These are phyloP conservation scores for Tylopilus cervinicoccineus DNA, from an alignment of 768 basidiomycete genomes.

Conservation along the genomic window DNA sequence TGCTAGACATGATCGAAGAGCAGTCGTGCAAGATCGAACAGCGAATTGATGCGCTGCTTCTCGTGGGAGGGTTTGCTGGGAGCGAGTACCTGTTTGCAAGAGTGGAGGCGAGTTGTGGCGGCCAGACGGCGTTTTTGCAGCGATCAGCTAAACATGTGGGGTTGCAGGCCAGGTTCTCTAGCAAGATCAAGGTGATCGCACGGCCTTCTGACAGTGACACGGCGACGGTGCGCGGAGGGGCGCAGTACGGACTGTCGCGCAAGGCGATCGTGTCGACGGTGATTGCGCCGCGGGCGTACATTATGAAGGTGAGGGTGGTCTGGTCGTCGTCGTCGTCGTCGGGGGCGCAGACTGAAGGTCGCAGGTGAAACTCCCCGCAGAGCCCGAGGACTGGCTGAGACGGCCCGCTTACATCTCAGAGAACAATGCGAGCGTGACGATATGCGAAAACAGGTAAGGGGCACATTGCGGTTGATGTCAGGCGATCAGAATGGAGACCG, in stretches of 20 bases:
- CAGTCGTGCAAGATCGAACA: constrained; percentile 67
- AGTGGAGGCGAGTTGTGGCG: constrained; percentile 54
- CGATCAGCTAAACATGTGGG: constrained; percentile 12
- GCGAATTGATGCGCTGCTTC: constrained; percentile 75
- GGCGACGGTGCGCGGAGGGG: constrained; percentile 85
- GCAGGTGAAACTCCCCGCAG: constrained; percentile 85
- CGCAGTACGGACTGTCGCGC: constrained; percentile 78
- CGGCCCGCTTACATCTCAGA: constrained; percentile 81
- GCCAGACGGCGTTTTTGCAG: neutral
- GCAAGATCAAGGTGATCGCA: constrained; percentile 68
- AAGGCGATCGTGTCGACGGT: constrained; percentile 75
- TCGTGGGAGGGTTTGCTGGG: constrained; percentile 88
- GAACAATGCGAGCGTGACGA: constrained; percentile 70
- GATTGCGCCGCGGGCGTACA: constrained; percentile 78
- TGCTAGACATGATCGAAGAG: constrained; percentile 73
- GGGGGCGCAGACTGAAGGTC: neutral
- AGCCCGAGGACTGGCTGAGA: constrained; percentile 77
- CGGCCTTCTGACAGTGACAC: constrained; percentile 86
- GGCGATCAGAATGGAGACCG: constrained; percentile 15
- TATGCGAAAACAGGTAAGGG: constrained; percentile 78
- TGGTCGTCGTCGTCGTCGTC: neutral
- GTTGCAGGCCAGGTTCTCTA: constrained; percentile 60
- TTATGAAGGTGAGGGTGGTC: constrained; percentile 64
- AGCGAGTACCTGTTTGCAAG: constrained; percentile 80
- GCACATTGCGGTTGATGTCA: constrained; percentile 5